Conservation (phyloP, 352 stramenopile genomes). For the Globisporangium canariense region DNA sequence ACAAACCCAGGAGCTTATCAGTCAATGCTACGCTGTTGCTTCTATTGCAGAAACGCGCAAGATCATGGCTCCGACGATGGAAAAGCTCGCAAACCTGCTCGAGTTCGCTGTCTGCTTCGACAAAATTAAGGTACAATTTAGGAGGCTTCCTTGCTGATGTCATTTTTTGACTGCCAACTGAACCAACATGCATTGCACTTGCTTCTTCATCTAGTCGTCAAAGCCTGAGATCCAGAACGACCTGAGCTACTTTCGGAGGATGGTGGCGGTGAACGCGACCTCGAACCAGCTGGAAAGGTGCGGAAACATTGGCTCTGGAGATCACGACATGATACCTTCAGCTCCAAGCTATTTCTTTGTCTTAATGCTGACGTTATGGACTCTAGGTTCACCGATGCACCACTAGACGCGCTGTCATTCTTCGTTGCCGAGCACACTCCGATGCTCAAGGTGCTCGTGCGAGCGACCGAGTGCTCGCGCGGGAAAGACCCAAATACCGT, state of each 20-base stretch:
- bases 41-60: constrained; percentile 24
- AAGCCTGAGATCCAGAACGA: constrained; percentile 63
- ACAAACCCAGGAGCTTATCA: background rate
- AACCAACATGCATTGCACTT: background rate
- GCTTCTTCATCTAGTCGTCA: constrained; percentile 15
- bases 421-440: constrained; percentile 59
- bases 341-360: background rate
- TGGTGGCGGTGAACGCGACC: constrained; percentile 33
- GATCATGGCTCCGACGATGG: constrained; percentile 33
- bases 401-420: constrained; percentile 54
- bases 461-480: constrained; percentile 35
- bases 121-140: constrained; percentile 31
- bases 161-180: background rate
- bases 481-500: constrained; percentile 34
- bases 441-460: constrained; percentile 53
- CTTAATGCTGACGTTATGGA: background rate
- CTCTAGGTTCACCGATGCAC: constrained; percentile 32
- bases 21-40: background rate
- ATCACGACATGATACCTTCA: background rate
- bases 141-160: background rate
- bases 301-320: background rate
- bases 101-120: constrained; percentile 58
- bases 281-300: constrained; percentile 53
- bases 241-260: constrained; percentile 52
- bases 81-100: constrained; percentile 51